Evolutionary conservation across 495 filamentous ascomycete species (phyloP).

Genomic region (Xylaria grammica): DNA sequence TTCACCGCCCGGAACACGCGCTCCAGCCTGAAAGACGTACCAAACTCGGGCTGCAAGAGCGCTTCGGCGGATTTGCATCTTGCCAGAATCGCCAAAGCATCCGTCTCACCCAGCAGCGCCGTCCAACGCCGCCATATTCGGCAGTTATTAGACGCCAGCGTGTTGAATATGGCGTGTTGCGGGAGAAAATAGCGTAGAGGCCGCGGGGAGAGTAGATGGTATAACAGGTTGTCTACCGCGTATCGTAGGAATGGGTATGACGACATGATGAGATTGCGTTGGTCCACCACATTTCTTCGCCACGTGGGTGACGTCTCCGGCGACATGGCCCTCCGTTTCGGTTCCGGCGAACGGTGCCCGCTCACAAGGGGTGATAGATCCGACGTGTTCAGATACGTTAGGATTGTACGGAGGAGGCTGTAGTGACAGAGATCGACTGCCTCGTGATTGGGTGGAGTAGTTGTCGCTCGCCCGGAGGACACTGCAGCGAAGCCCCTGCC

Average conservation of each 20-base stretch:
- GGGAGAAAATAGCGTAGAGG: constrained; percentile 44
- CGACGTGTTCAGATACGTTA: constrained; percentile 44
- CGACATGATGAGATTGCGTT: constrained; percentile 36
- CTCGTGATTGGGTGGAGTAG: constrained; percentile 21
- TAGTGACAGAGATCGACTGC: constrained; percentile 41
- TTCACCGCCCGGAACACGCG: constrained; percentile 15
- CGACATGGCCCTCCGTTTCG: not conserved
- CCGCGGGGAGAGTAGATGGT: constrained; percentile 40
- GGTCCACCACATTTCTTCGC: constrained; percentile 25
- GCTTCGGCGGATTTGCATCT: constrained; percentile 21
- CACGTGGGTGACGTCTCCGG: constrained; percentile 12
- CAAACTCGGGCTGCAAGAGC: constrained; percentile 41
- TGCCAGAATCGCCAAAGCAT: constrained; percentile 31
- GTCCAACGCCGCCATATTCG: constrained; percentile 47
- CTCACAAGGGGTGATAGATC: constrained; percentile 41
- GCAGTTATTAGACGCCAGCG: constrained; percentile 33
- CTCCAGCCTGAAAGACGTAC: constrained; percentile 33
- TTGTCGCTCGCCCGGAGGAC: constrained; percentile 11
- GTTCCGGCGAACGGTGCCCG: constrained; percentile 3
- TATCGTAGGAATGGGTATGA: constrained; percentile 46
- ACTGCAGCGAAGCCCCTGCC: constrained; percentile 42
- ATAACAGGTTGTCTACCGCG: constrained; percentile 42
- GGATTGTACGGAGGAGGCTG: constrained; percentile 39
- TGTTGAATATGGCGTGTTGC: constrained; percentile 34
- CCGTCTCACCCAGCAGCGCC: constrained; percentile 36